Base-by-base conservation (phyloP, 2,329 filamentous ascomycete genomes). In the Penicillium brevicompactum region DNA sequence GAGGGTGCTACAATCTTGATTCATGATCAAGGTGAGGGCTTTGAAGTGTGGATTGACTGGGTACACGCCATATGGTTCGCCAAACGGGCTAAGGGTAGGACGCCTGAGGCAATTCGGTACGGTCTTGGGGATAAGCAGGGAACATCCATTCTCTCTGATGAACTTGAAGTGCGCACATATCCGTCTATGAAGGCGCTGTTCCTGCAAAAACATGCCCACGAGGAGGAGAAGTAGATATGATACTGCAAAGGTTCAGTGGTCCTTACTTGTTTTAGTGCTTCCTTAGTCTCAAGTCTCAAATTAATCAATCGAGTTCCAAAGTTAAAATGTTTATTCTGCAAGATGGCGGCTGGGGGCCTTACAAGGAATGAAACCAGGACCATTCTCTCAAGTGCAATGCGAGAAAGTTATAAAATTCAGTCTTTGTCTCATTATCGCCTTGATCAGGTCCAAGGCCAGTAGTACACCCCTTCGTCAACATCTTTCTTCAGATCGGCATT, bases 191-290 rank as follows among this genome's bases (percentile, higher is more conserved):
- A 47, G 34, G 54, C 54, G 13, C 27, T 56, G 9, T 56, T 56
- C 50, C 45, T 56, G n/a, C 54, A 49, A 21, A 56, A 46, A 22
- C 46, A 56, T 46, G 27, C 51, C 5, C 50, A 54, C 6, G 46
- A 53, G 31, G 46, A 53, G 32, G 56, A 76, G 78, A 62, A 91
- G 88, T 52, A 34, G 43, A 27, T n/a, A 21, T 9, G 42, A 34
- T 14, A 3, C 21, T 27, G 2, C 24, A 27, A 8, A 27, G 24
- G 24, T 6, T 27, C 24, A 27, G 24, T 8, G 24, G 24, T 8
- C 4, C 1, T 6, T 8, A 27, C 24, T 27, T 27, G 5, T 27
- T 27, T 27, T 6, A 27, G 8, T 27, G 5, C 5, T 6, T 27
- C 8, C 8, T 6, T 8, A 27, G 5, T 27, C 24, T 27, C 24